phyloP scores from a whole-genome alignment of 176 grass and related monocot species.

The Aechmea fasciata region DNA sequence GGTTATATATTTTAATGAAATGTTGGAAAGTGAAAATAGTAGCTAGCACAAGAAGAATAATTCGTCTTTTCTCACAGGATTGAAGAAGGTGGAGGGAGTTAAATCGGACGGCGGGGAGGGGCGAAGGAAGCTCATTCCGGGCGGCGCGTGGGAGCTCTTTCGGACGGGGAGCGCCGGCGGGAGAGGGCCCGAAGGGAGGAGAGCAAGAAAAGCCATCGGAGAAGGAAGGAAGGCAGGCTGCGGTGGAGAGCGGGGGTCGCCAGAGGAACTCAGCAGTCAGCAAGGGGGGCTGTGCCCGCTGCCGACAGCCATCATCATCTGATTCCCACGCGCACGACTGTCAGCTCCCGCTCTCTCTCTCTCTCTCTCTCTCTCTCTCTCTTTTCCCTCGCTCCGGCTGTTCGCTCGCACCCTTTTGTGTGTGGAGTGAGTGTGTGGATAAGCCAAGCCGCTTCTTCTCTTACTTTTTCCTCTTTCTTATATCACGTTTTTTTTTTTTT shows the following conservation, averaged over 20 bases:
- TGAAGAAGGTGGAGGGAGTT: background rate
- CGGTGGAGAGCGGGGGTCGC: background rate
- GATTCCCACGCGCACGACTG: background rate
- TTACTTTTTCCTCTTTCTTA: too few species aligned
- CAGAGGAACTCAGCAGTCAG: background rate
- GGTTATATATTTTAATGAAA: too few species aligned
- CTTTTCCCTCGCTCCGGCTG: too few species aligned
- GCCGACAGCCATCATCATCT: background rate
- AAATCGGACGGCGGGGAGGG: background rate
- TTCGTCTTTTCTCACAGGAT: background rate
- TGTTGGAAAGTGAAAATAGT: background rate
- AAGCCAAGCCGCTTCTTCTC: too few species aligned
- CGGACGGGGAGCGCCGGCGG: background rate
- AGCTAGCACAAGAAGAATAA: background rate
- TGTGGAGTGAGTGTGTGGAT: too few species aligned
- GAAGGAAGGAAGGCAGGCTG: background rate
- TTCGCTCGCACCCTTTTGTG: too few species aligned
- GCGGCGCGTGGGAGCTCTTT: too few species aligned
- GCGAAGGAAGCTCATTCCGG: background rate
- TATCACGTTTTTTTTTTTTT: too few species aligned
- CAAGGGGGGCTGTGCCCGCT: background rate
- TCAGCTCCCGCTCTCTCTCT: background rate
- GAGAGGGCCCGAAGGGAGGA: background rate
- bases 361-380: background rate
- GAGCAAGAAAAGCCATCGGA: background rate